Conservation (phyloP, 257 asterid genomes). For the Nicotiana undulata region DNA sequence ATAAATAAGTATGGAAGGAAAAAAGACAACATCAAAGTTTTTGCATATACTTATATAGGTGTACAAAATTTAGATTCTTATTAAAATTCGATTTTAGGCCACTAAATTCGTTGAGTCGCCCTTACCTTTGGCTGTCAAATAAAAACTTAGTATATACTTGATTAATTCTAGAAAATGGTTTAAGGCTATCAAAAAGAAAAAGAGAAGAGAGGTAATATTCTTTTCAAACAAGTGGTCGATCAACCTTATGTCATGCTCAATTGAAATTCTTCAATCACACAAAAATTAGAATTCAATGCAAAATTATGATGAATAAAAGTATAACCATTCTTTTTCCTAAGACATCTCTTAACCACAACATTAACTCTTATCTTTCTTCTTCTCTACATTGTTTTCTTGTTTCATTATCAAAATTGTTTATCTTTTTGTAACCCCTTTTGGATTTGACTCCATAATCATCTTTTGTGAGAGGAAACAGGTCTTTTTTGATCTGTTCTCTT, state of each 20-base stretch:
- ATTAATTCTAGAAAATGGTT: too few species aligned
- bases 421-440: not conserved
- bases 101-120: too few species aligned
- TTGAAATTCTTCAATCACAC: not conserved
- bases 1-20: too few species aligned
- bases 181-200: too few species aligned
- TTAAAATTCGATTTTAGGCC: too few species aligned
- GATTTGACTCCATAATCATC: not conserved
- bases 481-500: conserved; percentile 4
- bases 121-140: too few species aligned
- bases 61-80: too few species aligned
- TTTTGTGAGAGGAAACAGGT: conserved; percentile 11
- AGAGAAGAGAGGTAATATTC: too few species aligned
- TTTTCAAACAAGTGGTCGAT: not conserved
- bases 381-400: conserved; percentile 6
- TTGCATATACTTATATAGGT: too few species aligned
- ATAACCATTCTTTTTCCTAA: conserved; percentile 7
- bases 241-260: not conserved
- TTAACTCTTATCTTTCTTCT: not conserved
- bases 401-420: not conserved
- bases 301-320: not conserved
- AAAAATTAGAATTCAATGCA: not conserved
- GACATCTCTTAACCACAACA: conserved; percentile 7
- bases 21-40: too few species aligned
- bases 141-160: too few species aligned